A percentile compares a stretch with the other conserved stretches of the same genome.
Conservation (phyloP, 108 stramenopile species). For the Fragilaria crotonensis region DNA sequence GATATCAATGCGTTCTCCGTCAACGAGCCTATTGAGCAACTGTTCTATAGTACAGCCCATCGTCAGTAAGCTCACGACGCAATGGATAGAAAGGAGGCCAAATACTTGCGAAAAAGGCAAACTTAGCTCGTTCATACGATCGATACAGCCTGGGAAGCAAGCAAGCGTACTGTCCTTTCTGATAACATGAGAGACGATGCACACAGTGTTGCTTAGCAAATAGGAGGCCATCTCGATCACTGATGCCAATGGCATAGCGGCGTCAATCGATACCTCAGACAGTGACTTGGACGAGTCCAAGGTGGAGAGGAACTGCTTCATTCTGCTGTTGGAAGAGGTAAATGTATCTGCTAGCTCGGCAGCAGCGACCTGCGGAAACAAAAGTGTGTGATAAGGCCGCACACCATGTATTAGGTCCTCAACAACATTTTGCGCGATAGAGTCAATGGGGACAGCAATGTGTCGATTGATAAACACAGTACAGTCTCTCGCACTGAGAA, state of each 20-base stretch:
- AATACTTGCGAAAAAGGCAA: conserved; percentile 69
- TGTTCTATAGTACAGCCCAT: not conserved
- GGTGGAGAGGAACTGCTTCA: conserved; percentile 50
- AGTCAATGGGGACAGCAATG: conserved; percentile 69
- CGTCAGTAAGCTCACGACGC: conserved; percentile 34
- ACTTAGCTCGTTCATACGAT: conserved; percentile 33
- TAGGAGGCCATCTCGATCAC: conserved; percentile 56
- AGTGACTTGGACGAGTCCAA: conserved; percentile 58
- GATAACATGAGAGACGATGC: conserved; percentile 52
- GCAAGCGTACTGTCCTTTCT: conserved; percentile 32
- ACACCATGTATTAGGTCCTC: conserved; percentile 6
- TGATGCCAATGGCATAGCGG: conserved; percentile 47
- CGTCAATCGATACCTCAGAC: conserved; percentile 58
- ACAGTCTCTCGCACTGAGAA: conserved; percentile 49
- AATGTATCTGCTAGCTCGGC: conserved; percentile 47
- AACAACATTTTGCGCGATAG: conserved; percentile 13
- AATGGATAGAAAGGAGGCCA: conserved; percentile 24
- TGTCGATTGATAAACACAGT: conserved; percentile 76
- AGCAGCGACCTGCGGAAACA: conserved; percentile 72
- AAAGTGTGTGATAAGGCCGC: conserved; percentile 65
- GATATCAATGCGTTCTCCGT: not conserved
- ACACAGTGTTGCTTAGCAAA: conserved; percentile 41
- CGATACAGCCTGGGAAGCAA: conserved; percentile 32
- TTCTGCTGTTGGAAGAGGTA: conserved; percentile 24
- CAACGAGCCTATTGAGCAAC: not conserved